Evolutionary conservation across 164 flowering plant species (phyloP).

Genomic region (Aristolochia californica): DNA sequence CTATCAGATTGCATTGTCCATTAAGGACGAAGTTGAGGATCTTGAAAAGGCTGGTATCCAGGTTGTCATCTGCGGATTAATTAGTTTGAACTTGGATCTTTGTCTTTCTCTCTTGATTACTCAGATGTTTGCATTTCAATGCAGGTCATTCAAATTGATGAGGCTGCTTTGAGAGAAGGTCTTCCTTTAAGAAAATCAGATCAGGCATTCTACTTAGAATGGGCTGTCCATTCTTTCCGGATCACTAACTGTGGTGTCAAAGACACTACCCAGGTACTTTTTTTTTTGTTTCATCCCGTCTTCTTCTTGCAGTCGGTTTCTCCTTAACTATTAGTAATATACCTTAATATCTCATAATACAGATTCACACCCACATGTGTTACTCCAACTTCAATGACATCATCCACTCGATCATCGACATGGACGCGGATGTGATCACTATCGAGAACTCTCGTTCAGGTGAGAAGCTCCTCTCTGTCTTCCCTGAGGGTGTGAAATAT

Average conservation of each 20-base stretch:
- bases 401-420: slow-evolving; percentile 66
- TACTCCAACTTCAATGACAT: slow-evolving; percentile 76
- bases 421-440: slow-evolving; percentile 91
- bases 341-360: too few relatives aligned
- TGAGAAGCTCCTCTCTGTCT: slow-evolving; percentile 91
- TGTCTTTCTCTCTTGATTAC: too few relatives aligned
- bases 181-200: slow-evolving; percentile 50
- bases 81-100: too few relatives aligned
- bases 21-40: slow-evolving; percentile 44
- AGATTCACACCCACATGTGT: slow-evolving; percentile 91
- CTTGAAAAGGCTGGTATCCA: slow-evolving; percentile 41
- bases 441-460: slow-evolving; percentile 95
- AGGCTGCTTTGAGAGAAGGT: slow-evolving; percentile 59
- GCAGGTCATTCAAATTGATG: slow-evolving; percentile 49
- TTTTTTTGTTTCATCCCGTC: too few relatives aligned
- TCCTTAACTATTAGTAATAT: too few relatives aligned
- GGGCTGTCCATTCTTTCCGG: slow-evolving; percentile 63
- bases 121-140: too few relatives aligned
- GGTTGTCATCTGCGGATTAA: too few relatives aligned
- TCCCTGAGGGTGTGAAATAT: slow-evolving; percentile 91
- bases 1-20: slow-evolving; percentile 46
- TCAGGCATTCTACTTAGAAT: slow-evolving; percentile 45
- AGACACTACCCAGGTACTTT: slow-evolving; percentile 47
- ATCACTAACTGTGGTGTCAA: slow-evolving; percentile 48
- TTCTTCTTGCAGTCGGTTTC: too few relatives aligned